A percentile compares a stretch with the other conserved stretches of the same genome.
Evolutionary conservation across 495 filamentous ascomycete genomes (phyloP).

Genomic region (Tetracladium setigerum): DNA sequence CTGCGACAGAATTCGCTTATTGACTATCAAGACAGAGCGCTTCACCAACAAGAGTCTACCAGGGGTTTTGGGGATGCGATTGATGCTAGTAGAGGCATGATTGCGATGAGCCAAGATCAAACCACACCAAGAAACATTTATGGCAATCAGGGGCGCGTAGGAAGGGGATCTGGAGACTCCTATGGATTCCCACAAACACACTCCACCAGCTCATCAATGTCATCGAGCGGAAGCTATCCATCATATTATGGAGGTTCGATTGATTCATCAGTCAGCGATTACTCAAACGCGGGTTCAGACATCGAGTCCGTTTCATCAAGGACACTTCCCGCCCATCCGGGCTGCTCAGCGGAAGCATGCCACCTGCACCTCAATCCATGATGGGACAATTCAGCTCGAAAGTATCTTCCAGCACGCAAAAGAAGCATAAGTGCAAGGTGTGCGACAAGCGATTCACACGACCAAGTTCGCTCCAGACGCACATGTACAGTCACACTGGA

Average conservation of each 20-base stretch:
- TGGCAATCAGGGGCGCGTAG: slow-evolving; percentile 48
- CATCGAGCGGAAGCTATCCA: slow-evolving; percentile 58
- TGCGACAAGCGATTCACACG: slow-evolving; percentile 98
- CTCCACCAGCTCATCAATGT: slow-evolving; percentile 92
- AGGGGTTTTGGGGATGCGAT: slow-evolving; percentile 74
- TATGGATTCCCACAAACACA: slow-evolving; percentile 91
- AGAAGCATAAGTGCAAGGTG: slow-evolving; percentile 99
- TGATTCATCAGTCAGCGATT: slow-evolving; percentile 90
- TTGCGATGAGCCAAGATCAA: slow-evolving; percentile 79
- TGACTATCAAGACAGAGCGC: slow-evolving; percentile 54
- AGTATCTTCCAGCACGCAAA: slow-evolving; percentile 89
- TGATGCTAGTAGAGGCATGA: slow-evolving; percentile 83
- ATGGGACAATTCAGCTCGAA: slow-evolving; percentile 99
- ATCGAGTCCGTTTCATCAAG: slow-evolving; percentile 73
- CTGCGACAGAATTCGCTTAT: slow-evolving; percentile 46
- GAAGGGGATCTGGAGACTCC: slow-evolving; percentile 72
- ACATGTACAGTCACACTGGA: slow-evolving; percentile 98
- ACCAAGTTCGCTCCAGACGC: slow-evolving; percentile 92
- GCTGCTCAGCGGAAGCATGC: slow-evolving; percentile 56
- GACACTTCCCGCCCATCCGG: slow-evolving; percentile 69
- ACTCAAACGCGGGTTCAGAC: slow-evolving; percentile 81
- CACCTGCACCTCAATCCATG: slow-evolving; percentile 90
- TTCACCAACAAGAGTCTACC: slow-evolving; percentile 49
- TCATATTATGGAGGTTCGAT: slow-evolving; percentile 80
- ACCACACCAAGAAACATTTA: slow-evolving; percentile 87